Base-by-base conservation (phyloP, 169 alveolate species). In the Plasmodium adleri region DNA sequence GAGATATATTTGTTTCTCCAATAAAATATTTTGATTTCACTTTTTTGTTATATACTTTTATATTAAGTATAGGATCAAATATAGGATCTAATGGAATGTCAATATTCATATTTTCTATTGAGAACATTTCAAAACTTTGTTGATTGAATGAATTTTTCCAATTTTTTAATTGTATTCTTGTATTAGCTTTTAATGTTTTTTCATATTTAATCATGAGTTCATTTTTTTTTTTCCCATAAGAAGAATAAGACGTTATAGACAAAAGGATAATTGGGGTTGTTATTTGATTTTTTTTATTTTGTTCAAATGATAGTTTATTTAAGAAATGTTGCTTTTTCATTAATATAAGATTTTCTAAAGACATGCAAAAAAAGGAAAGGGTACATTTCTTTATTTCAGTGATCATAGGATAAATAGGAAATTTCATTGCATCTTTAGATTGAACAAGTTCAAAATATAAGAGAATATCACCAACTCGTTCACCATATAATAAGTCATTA, bases 51-150 rank as follows among this genome's bases (percentile, higher is more conserved):
- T 92, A 95, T 15, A 95, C 96, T 68, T 90, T 88, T n/a, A 95
- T 88, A 64, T 95, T 95, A 45, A 97, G 87, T 56, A 73, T 93
- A 7, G 98, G 98, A 88, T 97, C 98, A 86, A 78, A 96, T 17
- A 97, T 72, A 6, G 97, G 97, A 58, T 95, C 97, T 22, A 94
- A 76, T 13, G 98, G 98, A 45, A 95, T 71, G 92, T 94, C 94
- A 58, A 96, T 92, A 12, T 94, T 93, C 22, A 94, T 58, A 32
- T 93, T 50, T 43, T 88, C 95, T 39, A 94, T 95, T 24, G 95
- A 90, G 52, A 96, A 95, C 83, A 97, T 92, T 93, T 97, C 98
- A 50, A 94, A 92, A 83, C 95, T 95, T 66, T 93, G 94, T 47
- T 91, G 93, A 32, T 94, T 93, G 59, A 93, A 94, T 24, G 95